Conservation (phyloP, 1,284 basidiomycete species). For the Leccinum cinnamomeum region DNA sequence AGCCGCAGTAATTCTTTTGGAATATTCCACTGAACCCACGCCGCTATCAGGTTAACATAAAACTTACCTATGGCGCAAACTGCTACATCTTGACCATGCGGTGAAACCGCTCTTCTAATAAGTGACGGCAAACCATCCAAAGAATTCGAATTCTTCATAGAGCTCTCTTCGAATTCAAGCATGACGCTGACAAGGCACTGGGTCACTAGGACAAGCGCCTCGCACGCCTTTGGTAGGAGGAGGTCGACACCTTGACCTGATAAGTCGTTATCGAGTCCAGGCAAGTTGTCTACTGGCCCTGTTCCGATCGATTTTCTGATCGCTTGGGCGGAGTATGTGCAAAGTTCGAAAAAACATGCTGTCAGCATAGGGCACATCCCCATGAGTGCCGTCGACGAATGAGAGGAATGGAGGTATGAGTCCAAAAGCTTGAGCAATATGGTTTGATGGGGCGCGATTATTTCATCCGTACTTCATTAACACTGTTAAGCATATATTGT, state of each 20-base stretch:
- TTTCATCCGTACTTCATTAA: constrained; percentile 58
- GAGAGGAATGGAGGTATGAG: constrained; percentile 64
- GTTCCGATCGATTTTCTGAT: constrained; percentile 49
- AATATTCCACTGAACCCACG: constrained; percentile 13
- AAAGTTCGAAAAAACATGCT: constrained; percentile 53
- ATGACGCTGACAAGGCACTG: constrained; percentile 74
- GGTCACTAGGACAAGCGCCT: constrained; percentile 73
- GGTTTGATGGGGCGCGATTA: constrained; percentile 81
- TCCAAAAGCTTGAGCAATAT: constrained; percentile 85
- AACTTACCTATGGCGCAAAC: constrained; percentile 62
- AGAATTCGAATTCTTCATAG: constrained; percentile 16
- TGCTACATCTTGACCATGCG: constrained; percentile 47
- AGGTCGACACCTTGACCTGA: constrained; percentile 47
- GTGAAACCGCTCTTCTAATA: constrained; percentile 45
- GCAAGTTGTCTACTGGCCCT: neutral
- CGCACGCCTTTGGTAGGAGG: constrained; percentile 72
- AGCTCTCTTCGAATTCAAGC: constrained; percentile 37
- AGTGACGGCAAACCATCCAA: constrained; percentile 37
- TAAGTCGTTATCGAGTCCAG: neutral
- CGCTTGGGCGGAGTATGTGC: constrained; percentile 50
- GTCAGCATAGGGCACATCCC: constrained; percentile 54
- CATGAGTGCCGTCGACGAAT: constrained; percentile 33
- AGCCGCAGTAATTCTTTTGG: constrained; percentile 62
- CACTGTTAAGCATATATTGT: constrained; percentile 12
- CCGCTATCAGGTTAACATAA: constrained; percentile 1